phyloP scores from a whole-genome alignment of 805 yeast species.

The Blastobotrys peoriensis region DNA sequence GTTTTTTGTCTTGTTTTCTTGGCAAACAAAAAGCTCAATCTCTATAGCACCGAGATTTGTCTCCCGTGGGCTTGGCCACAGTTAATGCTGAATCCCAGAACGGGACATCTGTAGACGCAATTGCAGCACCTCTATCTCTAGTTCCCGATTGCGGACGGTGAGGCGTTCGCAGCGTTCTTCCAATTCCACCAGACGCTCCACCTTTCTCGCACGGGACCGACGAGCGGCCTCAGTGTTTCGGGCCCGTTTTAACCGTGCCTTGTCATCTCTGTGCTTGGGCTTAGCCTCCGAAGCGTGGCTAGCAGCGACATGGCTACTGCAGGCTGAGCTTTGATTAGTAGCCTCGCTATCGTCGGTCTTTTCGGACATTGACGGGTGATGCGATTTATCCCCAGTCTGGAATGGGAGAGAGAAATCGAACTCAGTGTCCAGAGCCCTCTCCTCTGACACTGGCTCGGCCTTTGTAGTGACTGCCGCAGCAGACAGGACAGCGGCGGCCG shows the following conservation, averaged over 20 bases:
- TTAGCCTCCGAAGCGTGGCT: neutral
- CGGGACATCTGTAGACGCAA: conserved; percentile 13
- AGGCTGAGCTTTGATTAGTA: neutral
- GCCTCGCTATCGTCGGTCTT: neutral
- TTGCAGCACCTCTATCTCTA: conserved; percentile 18
- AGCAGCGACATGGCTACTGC: neutral
- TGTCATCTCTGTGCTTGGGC: conserved; percentile 8
- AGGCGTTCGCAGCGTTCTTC: conserved; percentile 74
- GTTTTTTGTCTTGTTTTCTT: too few species aligned
- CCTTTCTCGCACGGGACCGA: conserved; percentile 86
- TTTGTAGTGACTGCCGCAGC: too few species aligned
- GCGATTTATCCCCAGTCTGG: neutral
- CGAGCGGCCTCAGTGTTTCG: conserved; percentile 86
- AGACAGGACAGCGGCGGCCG: neutral
- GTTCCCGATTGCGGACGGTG: conserved; percentile 26
- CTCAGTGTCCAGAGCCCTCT: neutral
- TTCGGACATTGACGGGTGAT: neutral
- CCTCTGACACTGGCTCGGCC: neutral
- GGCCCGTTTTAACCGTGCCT: conserved; percentile 76
- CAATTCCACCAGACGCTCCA: conserved; percentile 83
- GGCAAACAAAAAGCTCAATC: too few species aligned
- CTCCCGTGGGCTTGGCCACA: too few species aligned
- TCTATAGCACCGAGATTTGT: too few species aligned
- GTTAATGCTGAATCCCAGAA: too few species aligned
- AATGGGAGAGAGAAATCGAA: neutral